Evolutionary conservation across 768 basidiomycete genomes (phyloP), one percentile per base, ranked within the genome.

Genomic region (Mycena chlorophos): DNA sequence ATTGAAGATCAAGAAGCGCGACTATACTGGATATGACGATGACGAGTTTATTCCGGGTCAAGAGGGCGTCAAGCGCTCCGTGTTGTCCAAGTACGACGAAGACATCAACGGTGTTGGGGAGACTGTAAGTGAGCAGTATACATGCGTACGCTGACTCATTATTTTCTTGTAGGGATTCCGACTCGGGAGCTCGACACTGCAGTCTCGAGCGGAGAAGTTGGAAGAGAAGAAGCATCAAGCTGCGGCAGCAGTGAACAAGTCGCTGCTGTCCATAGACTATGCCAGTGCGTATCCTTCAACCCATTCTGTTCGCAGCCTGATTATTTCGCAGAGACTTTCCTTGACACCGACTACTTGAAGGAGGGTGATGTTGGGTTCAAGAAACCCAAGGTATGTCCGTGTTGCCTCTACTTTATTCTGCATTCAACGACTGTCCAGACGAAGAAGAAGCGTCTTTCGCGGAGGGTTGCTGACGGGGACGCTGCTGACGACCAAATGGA

Each of bases 11-110:
- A 94, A 96, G 75, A 86, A 82, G 54, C 84, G 83, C 23, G 89
- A 91, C 66, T 98, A 98, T 67, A 94, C 92, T 0, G 95, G 95
- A 16, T 96, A 91, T 68, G 95, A 99, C 64, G 96, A 98, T 64
- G 94, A 96, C 4, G 97, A 98, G 66, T 98, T 98, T 62, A 76
- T 70, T 2, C 82, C 83, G 22, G 89, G 86, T 22, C 80, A 77
- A 43, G 85, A 81, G 49, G 91, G 90, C n/a, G 79, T 86, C 78
- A 94, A 91, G 67, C 82, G 86, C 25, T 81, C 90, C 26, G 78
- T 98, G 28, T 73, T 99, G 50, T 81, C 90, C 19, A 98, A 98
- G 70, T 98, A 98, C 65, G 96, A 98, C 62, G 92, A 97, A 63
- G 88, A 88, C 50, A 76, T 98, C 58, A 85, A 91, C 54, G 89